Evolutionary conservation across 257 asterid genomes (phyloP).

Genomic region (Solanum arcanum): DNA sequence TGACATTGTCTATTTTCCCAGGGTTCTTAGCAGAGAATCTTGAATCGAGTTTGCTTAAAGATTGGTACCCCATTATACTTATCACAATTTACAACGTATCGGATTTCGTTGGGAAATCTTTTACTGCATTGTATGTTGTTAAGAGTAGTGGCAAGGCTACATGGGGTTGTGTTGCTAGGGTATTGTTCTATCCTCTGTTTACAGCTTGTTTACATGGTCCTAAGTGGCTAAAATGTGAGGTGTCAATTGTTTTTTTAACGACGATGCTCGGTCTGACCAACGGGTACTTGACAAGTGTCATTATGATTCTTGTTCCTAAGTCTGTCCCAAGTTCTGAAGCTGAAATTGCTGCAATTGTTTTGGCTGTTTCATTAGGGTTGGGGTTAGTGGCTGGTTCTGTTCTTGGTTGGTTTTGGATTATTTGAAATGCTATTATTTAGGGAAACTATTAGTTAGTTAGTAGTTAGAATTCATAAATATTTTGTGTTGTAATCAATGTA

Average conservation of each 20-base stretch:
- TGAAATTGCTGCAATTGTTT: constrained; percentile 63
- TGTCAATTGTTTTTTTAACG: constrained; percentile 45
- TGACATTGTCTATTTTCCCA: constrained; percentile 67
- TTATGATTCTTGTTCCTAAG: constrained; percentile 76
- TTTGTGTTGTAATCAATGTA: background rate
- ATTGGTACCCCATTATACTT: constrained; percentile 63
- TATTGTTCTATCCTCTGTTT: constrained; percentile 58
- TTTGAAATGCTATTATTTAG: constrained; percentile 9
- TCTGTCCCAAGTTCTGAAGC: constrained; percentile 41
- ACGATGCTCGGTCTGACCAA: constrained; percentile 48
- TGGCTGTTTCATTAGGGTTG: constrained; percentile 54
- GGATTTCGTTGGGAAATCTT: constrained; percentile 57
- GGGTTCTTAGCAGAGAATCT: constrained; percentile 61
- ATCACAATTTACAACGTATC: constrained; percentile 44
- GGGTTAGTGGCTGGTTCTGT: constrained; percentile 59
- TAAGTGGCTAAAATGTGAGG: constrained; percentile 59
- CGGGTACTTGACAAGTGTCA: constrained; percentile 73
- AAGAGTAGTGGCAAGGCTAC: constrained; percentile 32
- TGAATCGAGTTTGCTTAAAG: constrained; percentile 31
- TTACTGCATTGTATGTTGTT: constrained; percentile 33
- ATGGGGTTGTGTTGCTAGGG: constrained; percentile 53
- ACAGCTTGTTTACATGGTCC: constrained; percentile 62
- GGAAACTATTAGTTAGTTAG: background rate
- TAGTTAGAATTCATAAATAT: background rate
- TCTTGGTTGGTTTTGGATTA: constrained; percentile 74